Evolutionary conservation across 371 early-diverging fungal species (phyloP).

Genomic region (Mortierella sp.): DNA sequence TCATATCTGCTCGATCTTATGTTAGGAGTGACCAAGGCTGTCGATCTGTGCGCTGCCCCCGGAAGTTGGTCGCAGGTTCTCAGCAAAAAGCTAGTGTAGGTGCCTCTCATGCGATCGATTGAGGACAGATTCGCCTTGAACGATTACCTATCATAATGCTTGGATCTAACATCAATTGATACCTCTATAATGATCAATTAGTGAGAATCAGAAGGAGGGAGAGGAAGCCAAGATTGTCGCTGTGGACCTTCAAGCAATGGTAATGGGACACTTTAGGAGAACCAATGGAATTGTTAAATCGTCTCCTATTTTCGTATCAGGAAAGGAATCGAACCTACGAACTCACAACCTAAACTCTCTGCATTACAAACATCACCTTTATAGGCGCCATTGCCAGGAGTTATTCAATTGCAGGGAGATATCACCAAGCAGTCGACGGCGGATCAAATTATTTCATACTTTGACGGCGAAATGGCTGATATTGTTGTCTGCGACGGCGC

Average conservation of each 20-base stretch:
- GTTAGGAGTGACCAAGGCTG: constrained; percentile 88
- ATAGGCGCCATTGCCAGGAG: constrained; percentile 94
- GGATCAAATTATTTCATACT: constrained; percentile 88
- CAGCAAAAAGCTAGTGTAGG: constrained; percentile 75
- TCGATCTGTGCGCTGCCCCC: constrained; percentile 99
- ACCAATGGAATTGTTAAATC: background rate
- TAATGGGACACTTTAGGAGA: constrained; percentile 31
- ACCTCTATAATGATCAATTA: constrained; percentile 21
- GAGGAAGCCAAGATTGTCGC: constrained; percentile 92
- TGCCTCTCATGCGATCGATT: background rate
- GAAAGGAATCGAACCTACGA: background rate
- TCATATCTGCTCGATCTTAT: background rate
- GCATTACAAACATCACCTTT: background rate
- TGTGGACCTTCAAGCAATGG: constrained; percentile 99
- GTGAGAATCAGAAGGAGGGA: constrained; percentile 71
- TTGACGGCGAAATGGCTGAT: constrained; percentile 93
- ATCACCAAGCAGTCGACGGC: constrained; percentile 98
- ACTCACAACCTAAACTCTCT: background rate
- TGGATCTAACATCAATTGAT: background rate
- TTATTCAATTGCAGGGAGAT: constrained; percentile 97
- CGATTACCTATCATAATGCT: background rate
- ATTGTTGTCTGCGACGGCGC: constrained; percentile 99
- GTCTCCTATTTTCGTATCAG: background rate
- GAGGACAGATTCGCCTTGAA: background rate
- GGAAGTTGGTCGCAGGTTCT: constrained; percentile 99